Base-by-base conservation (phyloP, 1,284 basidiomycete species). In the Leccinum insolens region DNA sequence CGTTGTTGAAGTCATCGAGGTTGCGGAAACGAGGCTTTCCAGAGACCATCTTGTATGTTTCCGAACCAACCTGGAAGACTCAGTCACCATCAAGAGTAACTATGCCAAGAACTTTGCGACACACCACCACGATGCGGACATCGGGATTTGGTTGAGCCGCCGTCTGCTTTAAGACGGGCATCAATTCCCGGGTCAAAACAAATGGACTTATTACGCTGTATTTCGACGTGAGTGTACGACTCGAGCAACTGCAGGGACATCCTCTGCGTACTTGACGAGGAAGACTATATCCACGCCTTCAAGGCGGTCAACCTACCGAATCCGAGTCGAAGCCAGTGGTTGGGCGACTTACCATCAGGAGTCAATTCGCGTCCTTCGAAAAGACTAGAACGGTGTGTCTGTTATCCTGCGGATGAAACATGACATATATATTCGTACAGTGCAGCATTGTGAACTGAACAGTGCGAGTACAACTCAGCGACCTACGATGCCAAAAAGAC, bases 401-500 rank as follows among this genome's bases (percentile, higher is more conserved):
- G 66, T n/a, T 3, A 34, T 44, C 60, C 57, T 17, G 20, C 44
- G 7, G 15, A 9, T 20, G 12, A 41, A 49, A 63, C 37, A 15
- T 3, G 12, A 2, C 4, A 20, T 25, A 12, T n/a, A 41, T 39
- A 2, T 15, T 68, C 82, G 65, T 69, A 86, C 85, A 81, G 65
- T 0, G 81, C 85, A 69, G 86, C 86, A 69, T 88, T 87, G 70
- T 87, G 85, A 57, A 88, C 85, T 87, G 61, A 28, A 15, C 15
- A 15, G 1, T 49, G 39, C 64, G 22, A 8, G 28, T 7, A 4
- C 25, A 49, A 9, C 25, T 68, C 57, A 68, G 39, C 9, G 2
- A 37, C 37, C 34, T 22, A 28, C 7, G 39, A 28, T 34, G 3
- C 6, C 1, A 7, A 52, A 39, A 63, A 2, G 12, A 62, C 14